phyloP scores from a whole-genome alignment of 2,329 filamentous ascomycete species.

The Aspergillus cejpii region DNA sequence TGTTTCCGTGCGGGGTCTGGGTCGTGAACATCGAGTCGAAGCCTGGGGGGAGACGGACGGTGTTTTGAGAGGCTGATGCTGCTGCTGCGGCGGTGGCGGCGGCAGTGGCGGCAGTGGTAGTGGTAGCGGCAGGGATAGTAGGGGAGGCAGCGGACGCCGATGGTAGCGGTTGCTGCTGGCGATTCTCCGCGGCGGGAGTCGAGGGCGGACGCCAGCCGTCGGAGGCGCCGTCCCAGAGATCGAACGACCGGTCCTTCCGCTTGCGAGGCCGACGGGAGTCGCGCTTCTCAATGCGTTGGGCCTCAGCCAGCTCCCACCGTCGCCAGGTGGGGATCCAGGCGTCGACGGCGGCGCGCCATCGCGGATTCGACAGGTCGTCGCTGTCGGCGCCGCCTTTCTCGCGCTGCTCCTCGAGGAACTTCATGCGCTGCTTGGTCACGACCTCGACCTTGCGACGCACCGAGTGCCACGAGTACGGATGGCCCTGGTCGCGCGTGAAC shows the following conservation, averaged over 20 bases:
- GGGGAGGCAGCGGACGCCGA: not conserved
- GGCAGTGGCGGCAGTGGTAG: not conserved
- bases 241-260: conserved; percentile 19
- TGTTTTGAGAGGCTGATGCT: conserved; percentile 12
- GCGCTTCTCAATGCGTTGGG: conserved; percentile 33
- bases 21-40: conserved; percentile 37
- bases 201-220: conserved; percentile 6
- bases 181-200: conserved; percentile 2
- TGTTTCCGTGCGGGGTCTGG: conserved; percentile 6
- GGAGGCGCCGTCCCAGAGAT: conserved; percentile 9
- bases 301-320: conserved; percentile 36
- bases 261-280: conserved; percentile 31
- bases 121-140: not conserved
- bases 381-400: conserved; percentile 20
- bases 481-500: conserved; percentile 34
- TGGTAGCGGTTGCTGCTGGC: not conserved
- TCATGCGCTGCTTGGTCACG: conserved; percentile 38
- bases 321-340: conserved; percentile 40
- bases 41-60: conserved; percentile 32
- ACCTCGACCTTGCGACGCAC: conserved; percentile 39
- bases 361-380: conserved; percentile 33
- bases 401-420: conserved; percentile 34
- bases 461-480: conserved; percentile 41
- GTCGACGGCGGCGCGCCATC: conserved; percentile 36
- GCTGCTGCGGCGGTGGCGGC: not conserved